Evolutionary conservation across 1,284 basidiomycete species (phyloP).

Genomic region (Ustilago curta): DNA sequence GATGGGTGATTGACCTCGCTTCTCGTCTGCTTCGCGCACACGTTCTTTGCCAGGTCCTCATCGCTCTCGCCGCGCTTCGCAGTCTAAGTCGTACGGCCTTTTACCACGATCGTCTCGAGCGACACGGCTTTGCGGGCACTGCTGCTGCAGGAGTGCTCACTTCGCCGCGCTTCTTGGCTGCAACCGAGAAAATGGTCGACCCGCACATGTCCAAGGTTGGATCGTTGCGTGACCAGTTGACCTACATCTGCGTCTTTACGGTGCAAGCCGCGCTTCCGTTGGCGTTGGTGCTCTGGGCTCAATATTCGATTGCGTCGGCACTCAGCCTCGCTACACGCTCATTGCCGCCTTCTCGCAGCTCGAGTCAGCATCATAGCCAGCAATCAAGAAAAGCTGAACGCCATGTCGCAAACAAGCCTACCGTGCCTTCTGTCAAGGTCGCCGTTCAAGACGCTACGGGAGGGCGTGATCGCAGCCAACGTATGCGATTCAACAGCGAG

Average conservation of each 20-base stretch:
- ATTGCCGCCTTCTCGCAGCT: conserved; percentile 2
- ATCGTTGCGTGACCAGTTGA: conserved; percentile 40
- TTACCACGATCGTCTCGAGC: conserved; percentile 24
- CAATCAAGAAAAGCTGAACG: not conserved
- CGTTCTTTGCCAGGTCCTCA: conserved; percentile 48
- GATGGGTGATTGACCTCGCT: conserved; percentile 52
- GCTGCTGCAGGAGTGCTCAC: conserved; percentile 20
- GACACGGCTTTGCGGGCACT: conserved; percentile 6
- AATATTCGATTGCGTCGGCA: conserved; percentile 44
- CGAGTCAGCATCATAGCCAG: conserved; percentile 9
- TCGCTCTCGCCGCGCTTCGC: conserved; percentile 45
- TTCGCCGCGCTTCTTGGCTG: conserved; percentile 18
- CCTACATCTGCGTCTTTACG: conserved; percentile 52
- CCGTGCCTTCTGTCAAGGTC: conserved; percentile 8
- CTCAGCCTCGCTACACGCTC: conserved; percentile 34
- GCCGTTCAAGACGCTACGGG: not conserved
- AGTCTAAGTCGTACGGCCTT: conserved; percentile 41
- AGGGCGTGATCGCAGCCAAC: conserved; percentile 4
- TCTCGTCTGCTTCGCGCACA: conserved; percentile 54
- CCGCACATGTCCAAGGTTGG: conserved; percentile 52
- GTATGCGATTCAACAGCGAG: conserved; percentile 41
- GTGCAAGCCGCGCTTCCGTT: conserved; percentile 54
- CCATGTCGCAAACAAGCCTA: not conserved
- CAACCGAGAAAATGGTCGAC: not conserved
- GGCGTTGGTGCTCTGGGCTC: conserved; percentile 40